Base-by-base conservation (phyloP, 2,329 filamentous ascomycete species). In the Diaporthe ampelina region DNA sequence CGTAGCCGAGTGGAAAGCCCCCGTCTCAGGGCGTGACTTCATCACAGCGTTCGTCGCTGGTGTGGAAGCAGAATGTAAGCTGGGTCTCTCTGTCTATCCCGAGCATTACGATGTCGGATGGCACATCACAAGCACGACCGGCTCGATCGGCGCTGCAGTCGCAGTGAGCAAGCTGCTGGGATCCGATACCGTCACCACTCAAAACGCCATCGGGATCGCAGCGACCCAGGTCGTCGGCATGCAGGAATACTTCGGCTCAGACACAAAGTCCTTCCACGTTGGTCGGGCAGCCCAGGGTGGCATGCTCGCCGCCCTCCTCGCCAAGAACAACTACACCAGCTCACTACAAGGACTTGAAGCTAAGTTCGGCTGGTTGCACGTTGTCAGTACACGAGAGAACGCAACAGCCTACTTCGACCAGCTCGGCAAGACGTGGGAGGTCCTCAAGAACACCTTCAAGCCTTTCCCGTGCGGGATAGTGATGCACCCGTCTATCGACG, bases 401-500 rank as follows among this genome's bases (percentile, higher is more conserved):
- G 81, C 59, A 24, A 63, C 59, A 17, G 59, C 59, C 10, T 63
- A 63, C 37, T 48, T 63, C 10, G 40, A 48, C 17, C 45, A 68
- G 63, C 48, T 50, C 5, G 2, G 73, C 76, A 48, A 78, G 76
- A 43, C 73, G n/a, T 90, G 88, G 88, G 87, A 90, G 81, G 86
- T 87, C 11, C 81, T 85, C 77, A 84, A 84, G 76, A 90, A 90
- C 75, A 85, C 86, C 1, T 90, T 90, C 81, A 90, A 90, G 78
- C 88, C 88, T 0, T 90, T 87, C 75, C 88, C 88, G 0, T 90
- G 88, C 78, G 88, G 88, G 0, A 89, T 90, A 74, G 87, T 90
- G 0, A 87, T 89, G 76, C 88, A 90, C 78, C 88, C 88, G 0
- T 82, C 85, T 4, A 90, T 90, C 73, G 88, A 90, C 78, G 87